Evolutionary conservation across 495 filamentous ascomycete genomes (phyloP).

Genomic region (Penicillium pancosmium): DNA sequence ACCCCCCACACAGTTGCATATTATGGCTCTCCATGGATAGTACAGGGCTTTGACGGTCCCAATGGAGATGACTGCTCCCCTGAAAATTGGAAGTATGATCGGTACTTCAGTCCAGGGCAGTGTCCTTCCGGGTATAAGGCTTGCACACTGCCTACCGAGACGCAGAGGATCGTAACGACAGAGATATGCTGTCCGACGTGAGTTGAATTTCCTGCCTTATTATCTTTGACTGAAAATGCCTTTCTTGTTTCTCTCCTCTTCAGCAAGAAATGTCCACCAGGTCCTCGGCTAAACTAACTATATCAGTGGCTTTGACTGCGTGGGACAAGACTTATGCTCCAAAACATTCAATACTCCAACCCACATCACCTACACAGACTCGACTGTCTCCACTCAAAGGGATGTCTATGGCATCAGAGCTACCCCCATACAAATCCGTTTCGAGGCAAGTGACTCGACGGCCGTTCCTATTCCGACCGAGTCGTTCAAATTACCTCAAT

Average conservation of each 20-base stretch:
- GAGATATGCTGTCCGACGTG: slow-evolving; percentile 18
- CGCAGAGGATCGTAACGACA: slow-evolving; percentile 14
- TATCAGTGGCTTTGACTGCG: slow-evolving; percentile 9
- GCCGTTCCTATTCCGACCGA: slow-evolving; percentile 18
- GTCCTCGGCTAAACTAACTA: no score
- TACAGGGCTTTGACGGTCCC: slow-evolving; percentile 14
- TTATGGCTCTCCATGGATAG: slow-evolving; percentile 4
- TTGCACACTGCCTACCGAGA: slow-evolving; percentile 11
- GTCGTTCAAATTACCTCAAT: slow-evolving; percentile 7
- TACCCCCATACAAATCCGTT: slow-evolving; percentile 17
- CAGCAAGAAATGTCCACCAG: no score
- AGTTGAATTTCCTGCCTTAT: not conserved
- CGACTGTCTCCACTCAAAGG: slow-evolving; percentile 7
- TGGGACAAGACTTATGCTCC: slow-evolving; percentile 8
- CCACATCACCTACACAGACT: slow-evolving; percentile 12
- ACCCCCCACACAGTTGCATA: not conserved
- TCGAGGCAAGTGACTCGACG: slow-evolving; percentile 15
- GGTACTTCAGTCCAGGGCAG: slow-evolving; percentile 19
- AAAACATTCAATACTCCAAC: slow-evolving; percentile 11
- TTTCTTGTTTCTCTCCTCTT: no score
- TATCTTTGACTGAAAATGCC: no score
- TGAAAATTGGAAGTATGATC: slow-evolving; percentile 9
- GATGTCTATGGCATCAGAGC: slow-evolving; percentile 13
- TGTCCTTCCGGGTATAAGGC: slow-evolving; percentile 20
- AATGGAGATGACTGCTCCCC: slow-evolving; percentile 18